Percentiles rank a stretch among this genome's conserved stretches.
phyloP scores from a whole-genome alignment of 1,284 basidiomycete species.

The Trichosporon sp. region DNA sequence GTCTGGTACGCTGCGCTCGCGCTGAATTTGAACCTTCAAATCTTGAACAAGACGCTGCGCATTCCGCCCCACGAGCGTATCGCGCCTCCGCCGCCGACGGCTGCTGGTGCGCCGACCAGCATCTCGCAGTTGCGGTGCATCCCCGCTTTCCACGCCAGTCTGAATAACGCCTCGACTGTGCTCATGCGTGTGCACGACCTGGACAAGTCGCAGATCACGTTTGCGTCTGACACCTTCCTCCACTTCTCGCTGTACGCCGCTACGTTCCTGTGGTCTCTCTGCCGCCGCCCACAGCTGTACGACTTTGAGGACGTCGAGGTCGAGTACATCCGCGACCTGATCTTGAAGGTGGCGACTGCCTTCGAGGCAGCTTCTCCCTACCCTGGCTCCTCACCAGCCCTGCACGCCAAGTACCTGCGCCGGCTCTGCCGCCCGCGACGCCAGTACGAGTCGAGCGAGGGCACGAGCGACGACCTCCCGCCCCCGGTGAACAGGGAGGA shows the following conservation, averaged over 20 bases:
- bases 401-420: constrained; percentile 45
- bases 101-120: constrained; percentile 15
- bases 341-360: constrained; percentile 40
- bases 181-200: constrained; percentile 41
- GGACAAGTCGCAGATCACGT: constrained; percentile 40
- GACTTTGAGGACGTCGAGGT: constrained; percentile 42
- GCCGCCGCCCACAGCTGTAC: constrained; percentile 40
- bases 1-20: constrained; percentile 43
- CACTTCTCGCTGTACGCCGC: constrained; percentile 50
- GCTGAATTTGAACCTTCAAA: constrained; percentile 46
- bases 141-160: constrained; percentile 45
- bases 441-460: constrained; percentile 13
- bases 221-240: constrained; percentile 46
- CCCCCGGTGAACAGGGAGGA: constrained; percentile 23
- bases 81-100: constrained; percentile 29
- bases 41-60: constrained; percentile 46
- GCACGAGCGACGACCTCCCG: constrained; percentile 20
- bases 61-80: constrained; percentile 40
- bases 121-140: constrained; percentile 35
- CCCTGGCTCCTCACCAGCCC: constrained; percentile 39
- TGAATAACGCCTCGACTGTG: constrained; percentile 43
- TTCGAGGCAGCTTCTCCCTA: constrained; percentile 41
- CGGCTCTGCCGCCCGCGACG: constrained; percentile 34
- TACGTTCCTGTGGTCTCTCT: constrained; percentile 42
- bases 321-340: constrained; percentile 44